Percentiles rank a stretch among this genome's conserved stretches.
Evolutionary conservation across 495 filamentous ascomycete genomes (phyloP).

Genomic region (Podospora tetraspora): DNA sequence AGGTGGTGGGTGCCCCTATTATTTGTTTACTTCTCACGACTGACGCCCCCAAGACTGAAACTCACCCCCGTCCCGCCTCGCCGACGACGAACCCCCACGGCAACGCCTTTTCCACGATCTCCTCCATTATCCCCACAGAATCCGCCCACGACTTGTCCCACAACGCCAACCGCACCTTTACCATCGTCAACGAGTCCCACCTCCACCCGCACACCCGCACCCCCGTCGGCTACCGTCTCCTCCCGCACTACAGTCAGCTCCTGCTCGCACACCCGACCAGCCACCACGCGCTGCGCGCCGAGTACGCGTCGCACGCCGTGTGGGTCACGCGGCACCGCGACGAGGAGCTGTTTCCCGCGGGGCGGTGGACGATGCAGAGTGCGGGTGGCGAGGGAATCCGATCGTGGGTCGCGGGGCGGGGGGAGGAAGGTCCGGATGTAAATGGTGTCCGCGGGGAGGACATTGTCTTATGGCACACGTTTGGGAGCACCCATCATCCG

Average conservation of each 20-base stretch:
- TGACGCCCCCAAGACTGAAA: constrained; percentile 49
- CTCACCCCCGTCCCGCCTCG: constrained; percentile 39
- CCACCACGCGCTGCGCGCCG: constrained; percentile 64
- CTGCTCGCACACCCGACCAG: constrained; percentile 61
- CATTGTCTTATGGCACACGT: constrained; percentile 40
- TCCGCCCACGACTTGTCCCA: constrained; percentile 59
- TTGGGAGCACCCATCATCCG: constrained; percentile 52
- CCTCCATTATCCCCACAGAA: constrained; percentile 44
- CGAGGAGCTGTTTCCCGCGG: constrained; percentile 71
- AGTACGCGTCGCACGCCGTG: constrained; percentile 72
- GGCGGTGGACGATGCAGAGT: constrained; percentile 74
- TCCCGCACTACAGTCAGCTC: constrained; percentile 66
- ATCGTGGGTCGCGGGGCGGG: constrained; percentile 19
- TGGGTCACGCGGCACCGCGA: constrained; percentile 73
- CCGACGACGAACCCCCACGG: constrained; percentile 66
- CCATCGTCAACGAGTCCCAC: constrained; percentile 66
- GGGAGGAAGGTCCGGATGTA: not conserved
- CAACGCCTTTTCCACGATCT: constrained; percentile 55
- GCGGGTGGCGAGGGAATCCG: constrained; percentile 29
- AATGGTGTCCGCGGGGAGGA: not conserved
- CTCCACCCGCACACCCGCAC: constrained; percentile 66
- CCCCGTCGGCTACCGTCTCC: constrained; percentile 73
- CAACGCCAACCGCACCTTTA: constrained; percentile 62
- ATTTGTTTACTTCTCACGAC: not conserved
- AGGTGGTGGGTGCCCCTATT: not conserved